These are phyloP conservation scores for Hypoxylon sp. DNA, from an alignment of 2,329 filamentous ascomycete species.

Conservation along the genomic window DNA sequence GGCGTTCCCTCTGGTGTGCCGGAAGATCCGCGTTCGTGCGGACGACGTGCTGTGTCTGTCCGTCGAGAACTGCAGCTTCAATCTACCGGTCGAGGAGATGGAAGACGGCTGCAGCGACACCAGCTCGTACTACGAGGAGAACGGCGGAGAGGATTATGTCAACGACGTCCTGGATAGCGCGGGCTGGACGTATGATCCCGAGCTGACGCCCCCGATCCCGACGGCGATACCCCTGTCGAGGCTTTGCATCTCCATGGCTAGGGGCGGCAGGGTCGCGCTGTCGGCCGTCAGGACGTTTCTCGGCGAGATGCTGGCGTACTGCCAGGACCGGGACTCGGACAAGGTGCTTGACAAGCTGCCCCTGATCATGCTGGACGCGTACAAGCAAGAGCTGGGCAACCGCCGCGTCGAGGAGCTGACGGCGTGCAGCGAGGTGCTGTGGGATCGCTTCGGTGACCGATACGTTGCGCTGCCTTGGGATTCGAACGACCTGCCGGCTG, in stretches of 20 bases:
- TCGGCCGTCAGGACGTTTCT: conserved; percentile 18
- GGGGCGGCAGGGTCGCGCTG: conserved; percentile 17
- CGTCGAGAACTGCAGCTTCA: conserved; percentile 48
- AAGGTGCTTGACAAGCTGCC: conserved; percentile 2
- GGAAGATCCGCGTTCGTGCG: conserved; percentile 37
- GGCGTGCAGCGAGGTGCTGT: conserved; percentile 25
- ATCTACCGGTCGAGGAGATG: conserved; percentile 43
- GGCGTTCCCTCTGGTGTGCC: conserved; percentile 36
- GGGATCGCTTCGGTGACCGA: conserved; percentile 44
- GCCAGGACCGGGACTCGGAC: not conserved
- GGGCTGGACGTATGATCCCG: conserved; percentile 46
- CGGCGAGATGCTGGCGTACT: conserved; percentile 26
- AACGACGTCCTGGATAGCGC: conserved; percentile 24
- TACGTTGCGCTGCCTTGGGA: conserved; percentile 39
- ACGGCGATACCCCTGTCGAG: conserved; percentile 26
- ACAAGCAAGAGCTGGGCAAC: conserved; percentile 23
- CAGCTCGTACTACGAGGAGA: not conserved
- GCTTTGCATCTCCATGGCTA: conserved; percentile 39
- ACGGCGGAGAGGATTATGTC: not conserved
- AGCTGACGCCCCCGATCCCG: conserved; percentile 37
- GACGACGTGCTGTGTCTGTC: conserved; percentile 44
- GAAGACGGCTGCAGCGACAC: conserved; percentile 11
- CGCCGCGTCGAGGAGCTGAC: conserved; percentile 24
- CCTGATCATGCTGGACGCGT: conserved; percentile 40
- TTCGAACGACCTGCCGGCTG: conserved; percentile 1